These are phyloP conservation scores for Laburnicola sp. DNA, from an alignment of 2,329 filamentous ascomycete species.

Conservation along the genomic window DNA sequence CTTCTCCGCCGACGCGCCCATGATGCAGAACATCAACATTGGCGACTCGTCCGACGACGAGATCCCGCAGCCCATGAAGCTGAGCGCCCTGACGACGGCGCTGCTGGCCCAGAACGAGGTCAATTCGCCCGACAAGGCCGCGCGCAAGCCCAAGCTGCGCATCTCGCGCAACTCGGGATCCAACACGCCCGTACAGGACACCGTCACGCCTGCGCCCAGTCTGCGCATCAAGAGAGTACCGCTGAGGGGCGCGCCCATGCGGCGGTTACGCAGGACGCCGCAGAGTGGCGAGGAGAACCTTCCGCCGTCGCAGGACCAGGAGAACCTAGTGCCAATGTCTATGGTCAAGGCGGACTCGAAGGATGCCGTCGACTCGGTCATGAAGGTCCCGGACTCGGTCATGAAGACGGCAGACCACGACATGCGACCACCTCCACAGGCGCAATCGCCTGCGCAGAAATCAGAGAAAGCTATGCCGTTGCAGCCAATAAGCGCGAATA, in stretches of 20 bases:
- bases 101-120: slow-evolving; percentile 62
- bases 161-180: slow-evolving; percentile 44
- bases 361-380: slow-evolving; percentile 33
- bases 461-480: slow-evolving; percentile 54
- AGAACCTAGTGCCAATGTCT: slow-evolving; percentile 66
- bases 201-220: slow-evolving; percentile 47
- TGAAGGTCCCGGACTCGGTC: slow-evolving; percentile 38
- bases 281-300: slow-evolving; percentile 44
- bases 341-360: slow-evolving; percentile 32
- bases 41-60: slow-evolving; percentile 95
- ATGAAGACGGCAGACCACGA: slow-evolving; percentile 40
- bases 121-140: slow-evolving; percentile 43
- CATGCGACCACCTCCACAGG: slow-evolving; percentile 24
- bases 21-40: slow-evolving; percentile 56
- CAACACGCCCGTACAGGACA: slow-evolving; percentile 46
- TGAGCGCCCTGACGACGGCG: slow-evolving; percentile 89
- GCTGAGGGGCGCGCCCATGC: slow-evolving; percentile 46
- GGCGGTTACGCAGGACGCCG: slow-evolving; percentile 44
- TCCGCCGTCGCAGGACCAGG: slow-evolving; percentile 68
- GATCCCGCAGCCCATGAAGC: slow-evolving; percentile 82
- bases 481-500: slow-evolving; percentile 64
- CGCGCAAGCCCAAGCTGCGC: slow-evolving; percentile 42
- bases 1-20: slow-evolving; percentile 50
- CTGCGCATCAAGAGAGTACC: slow-evolving; percentile 45
- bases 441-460: slow-evolving; percentile 39